Conservation (phyloP, 1,284 basidiomycete genomes). For the Sporisorium reilianum region DNA sequence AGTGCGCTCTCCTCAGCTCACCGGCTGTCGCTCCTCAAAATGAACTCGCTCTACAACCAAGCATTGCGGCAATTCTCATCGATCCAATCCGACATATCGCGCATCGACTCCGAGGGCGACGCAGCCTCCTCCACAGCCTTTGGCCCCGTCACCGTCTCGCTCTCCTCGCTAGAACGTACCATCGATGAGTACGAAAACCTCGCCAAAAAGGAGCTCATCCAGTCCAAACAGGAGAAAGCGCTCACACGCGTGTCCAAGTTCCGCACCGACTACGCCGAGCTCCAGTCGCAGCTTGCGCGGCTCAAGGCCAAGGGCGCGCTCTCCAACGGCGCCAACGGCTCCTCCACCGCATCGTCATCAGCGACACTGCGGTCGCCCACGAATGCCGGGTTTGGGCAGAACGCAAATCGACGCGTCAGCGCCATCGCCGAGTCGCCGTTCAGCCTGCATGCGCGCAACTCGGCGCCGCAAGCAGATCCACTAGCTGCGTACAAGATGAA, state of each 20-base stretch:
- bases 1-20: too few relatives aligned
- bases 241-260: conserved; percentile 62
- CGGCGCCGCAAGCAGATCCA: conserved; percentile 44
- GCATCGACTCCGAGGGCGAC: conserved; percentile 49
- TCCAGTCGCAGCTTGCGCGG: conserved; percentile 46
- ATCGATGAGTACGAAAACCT: conserved; percentile 68
- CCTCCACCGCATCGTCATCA: conserved; percentile 2
- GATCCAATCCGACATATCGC: conserved; percentile 63
- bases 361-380: conserved; percentile 26
- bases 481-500: conserved; percentile 66
- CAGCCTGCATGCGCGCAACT: conserved; percentile 55
- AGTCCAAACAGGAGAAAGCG: conserved; percentile 67
- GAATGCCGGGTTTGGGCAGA: conserved; percentile 18
- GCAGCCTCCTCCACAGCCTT: conserved; percentile 33
- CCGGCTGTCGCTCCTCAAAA: conserved; percentile 10
- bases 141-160: conserved; percentile 59
- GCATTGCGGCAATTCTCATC: conserved; percentile 65
- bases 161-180: conserved; percentile 62
- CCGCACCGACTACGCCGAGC: conserved; percentile 60
- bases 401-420: conserved; percentile 23
- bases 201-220: conserved; percentile 64
- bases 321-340: conserved; percentile 12
- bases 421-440: conserved; percentile 57
- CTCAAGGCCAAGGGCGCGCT: conserved; percentile 49
- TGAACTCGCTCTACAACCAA: conserved; percentile 69